Evolutionary conservation across 805 yeast genomes (phyloP).

Genomic region (Pichia cephalocereana): DNA sequence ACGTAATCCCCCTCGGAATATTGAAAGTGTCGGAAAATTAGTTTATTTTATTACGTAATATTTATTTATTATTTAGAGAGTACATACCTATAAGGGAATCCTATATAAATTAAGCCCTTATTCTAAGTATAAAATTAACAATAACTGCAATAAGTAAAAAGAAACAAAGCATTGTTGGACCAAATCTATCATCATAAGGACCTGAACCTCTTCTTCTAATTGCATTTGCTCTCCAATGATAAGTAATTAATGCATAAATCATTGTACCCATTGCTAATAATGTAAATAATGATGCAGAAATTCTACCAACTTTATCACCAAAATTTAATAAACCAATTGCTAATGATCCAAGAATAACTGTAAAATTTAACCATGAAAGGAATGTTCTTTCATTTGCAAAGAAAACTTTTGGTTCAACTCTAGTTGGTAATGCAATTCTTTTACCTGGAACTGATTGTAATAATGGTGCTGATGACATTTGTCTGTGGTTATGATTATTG

Average conservation of each 20-base stretch:
- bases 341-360: slow-evolving; percentile 94
- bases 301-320: slow-evolving; percentile 89
- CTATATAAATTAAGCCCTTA: slow-evolving; percentile 35
- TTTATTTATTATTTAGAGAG: too few species aligned
- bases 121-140: slow-evolving; percentile 82
- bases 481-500: neutral
- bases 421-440: slow-evolving; percentile 94
- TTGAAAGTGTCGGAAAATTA: too few species aligned
- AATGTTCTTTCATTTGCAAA: slow-evolving; percentile 99
- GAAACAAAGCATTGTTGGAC: slow-evolving; percentile 95
- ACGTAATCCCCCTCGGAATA: too few species aligned
- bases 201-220: slow-evolving; percentile 96
- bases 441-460: slow-evolving; percentile 60
- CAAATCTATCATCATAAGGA: slow-evolving; percentile 98
- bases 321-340: slow-evolving; percentile 94
- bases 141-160: slow-evolving; percentile 89
- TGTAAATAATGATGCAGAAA: slow-evolving; percentile 90
- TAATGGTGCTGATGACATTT: slow-evolving; percentile 67
- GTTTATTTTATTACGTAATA: too few species aligned
- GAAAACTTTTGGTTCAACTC: slow-evolving; percentile 98
- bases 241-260: slow-evolving; percentile 90
- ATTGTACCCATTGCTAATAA: slow-evolving; percentile 96
- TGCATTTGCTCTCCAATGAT: slow-evolving; percentile 99
- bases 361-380: slow-evolving; percentile 95
- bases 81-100: too few species aligned